A percentile compares a stretch with the other conserved stretches of the same genome.
These are phyloP conservation scores for Endocladia muricata DNA, from an alignment of 31 red algal genomes.

Conservation along the genomic window DNA sequence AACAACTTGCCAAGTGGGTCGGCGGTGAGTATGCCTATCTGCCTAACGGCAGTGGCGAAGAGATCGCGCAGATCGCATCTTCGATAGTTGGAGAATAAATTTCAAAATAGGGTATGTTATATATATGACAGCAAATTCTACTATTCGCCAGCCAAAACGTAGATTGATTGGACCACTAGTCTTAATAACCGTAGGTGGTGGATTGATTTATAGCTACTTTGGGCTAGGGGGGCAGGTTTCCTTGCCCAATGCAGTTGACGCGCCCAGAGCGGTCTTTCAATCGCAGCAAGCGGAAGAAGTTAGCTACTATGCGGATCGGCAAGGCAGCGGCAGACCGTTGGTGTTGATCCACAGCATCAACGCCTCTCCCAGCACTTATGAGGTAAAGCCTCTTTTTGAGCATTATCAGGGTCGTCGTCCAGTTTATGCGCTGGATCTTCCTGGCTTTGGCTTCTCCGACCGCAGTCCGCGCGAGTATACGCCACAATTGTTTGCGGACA, in stretches of 20 bases:
- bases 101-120: no score
- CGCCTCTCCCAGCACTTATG: not conserved
- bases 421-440: not conserved
- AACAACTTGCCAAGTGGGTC: constrained; percentile 80
- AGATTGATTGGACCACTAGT: no score
- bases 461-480: not conserved
- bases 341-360: not conserved
- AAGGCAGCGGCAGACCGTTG: not conserved
- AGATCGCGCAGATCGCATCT: constrained; percentile 87
- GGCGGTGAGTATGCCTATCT: constrained; percentile 88
- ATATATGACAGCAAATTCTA: no score
- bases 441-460: not conserved
- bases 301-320: not conserved
- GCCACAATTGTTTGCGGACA: not conserved
- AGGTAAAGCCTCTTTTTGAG: not conserved
- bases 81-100: no score
- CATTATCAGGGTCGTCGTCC: not conserved
- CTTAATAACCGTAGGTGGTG: no score
- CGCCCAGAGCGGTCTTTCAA: no score
- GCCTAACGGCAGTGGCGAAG: constrained; percentile 86
- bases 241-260: no score
- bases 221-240: no score
- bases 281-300: not conserved
- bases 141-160: no score
- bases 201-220: no score